Evolutionary conservation across 345 rosid species (phyloP).

Genomic region (Aegle marmelos): DNA sequence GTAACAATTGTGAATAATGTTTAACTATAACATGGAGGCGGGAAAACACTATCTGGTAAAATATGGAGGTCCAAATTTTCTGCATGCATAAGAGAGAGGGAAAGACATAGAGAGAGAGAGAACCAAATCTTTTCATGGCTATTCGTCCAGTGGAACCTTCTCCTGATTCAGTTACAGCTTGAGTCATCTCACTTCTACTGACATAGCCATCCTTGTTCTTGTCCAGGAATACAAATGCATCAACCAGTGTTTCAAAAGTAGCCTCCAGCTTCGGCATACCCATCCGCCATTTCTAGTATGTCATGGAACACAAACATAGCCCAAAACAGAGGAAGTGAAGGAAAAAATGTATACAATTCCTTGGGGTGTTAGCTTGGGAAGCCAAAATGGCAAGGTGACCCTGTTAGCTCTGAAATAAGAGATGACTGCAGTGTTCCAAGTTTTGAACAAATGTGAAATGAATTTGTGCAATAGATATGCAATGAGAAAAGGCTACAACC

Average conservation of each 20-base stretch:
- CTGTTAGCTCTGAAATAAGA: neutral
- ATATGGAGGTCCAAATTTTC: neutral
- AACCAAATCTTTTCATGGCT: constrained; percentile 95
- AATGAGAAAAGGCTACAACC: neutral
- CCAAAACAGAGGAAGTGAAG: neutral
- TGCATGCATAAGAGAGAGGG: neutral
- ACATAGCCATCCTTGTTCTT: constrained; percentile 84
- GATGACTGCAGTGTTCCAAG: too few species aligned
- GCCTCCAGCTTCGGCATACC: constrained; percentile 79
- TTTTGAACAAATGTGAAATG: neutral
- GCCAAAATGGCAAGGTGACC: neutral
- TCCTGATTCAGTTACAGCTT: constrained; percentile 84
- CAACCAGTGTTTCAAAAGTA: constrained; percentile 78
- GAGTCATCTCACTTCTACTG: constrained; percentile 85
- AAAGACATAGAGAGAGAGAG: constrained; percentile 9
- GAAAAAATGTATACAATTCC: neutral
- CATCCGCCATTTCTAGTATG: constrained; percentile 56
- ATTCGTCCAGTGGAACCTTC: constrained; percentile 83
- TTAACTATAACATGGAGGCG: neutral
- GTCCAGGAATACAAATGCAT: constrained; percentile 87
- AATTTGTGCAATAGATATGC: neutral
- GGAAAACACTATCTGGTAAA: neutral
- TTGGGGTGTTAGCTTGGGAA: neutral
- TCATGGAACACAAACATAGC: constrained; percentile 38
- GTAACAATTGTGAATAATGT: neutral